These are phyloP conservation scores for Blastocrithidia nonstop DNA, from an alignment of 208 protist genomes.

Conservation along the genomic window DNA sequence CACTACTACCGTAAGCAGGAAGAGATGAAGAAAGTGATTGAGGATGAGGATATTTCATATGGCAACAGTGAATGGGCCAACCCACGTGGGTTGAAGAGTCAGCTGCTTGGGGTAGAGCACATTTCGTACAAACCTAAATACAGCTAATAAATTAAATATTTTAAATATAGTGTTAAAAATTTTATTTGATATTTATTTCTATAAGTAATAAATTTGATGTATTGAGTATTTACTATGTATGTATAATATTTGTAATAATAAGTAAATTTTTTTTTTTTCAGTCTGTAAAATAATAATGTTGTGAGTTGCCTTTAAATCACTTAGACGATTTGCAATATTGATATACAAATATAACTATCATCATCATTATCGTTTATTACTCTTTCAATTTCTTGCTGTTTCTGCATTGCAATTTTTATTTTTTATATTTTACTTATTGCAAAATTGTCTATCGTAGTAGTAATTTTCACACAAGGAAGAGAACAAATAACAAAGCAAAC, in stretches of 20 bases:
- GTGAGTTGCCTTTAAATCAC: too few species aligned
- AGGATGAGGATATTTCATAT: slow-evolving; percentile 82
- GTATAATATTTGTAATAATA: neutral
- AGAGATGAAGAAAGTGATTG: slow-evolving; percentile 85
- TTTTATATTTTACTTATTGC: slow-evolving; percentile 2
- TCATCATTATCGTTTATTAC: too few species aligned
- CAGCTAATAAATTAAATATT: neutral
- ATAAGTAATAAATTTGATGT: neutral
- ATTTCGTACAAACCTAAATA: slow-evolving; percentile 41
- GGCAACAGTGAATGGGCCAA: slow-evolving; percentile 85
- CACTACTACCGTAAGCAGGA: slow-evolving; percentile 88
- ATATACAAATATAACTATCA: too few species aligned
- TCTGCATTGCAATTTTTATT: too few species aligned
- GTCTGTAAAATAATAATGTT: too few species aligned
- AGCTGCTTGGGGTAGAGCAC: slow-evolving; percentile 67
- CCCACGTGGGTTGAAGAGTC: slow-evolving; percentile 71
- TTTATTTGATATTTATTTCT: slow-evolving; percentile 1
- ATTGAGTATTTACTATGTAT: neutral
- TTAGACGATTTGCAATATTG: too few species aligned
- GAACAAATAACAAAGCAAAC: slow-evolving; percentile 5
- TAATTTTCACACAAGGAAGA: slow-evolving; percentile 2
- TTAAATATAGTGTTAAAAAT: slow-evolving; percentile 3
- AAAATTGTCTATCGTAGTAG: neutral
- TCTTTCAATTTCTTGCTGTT: slow-evolving; percentile 6
- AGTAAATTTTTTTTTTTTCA: neutral